phyloP scores from a whole-genome alignment of 176 grass and related monocot species.

The Hordeum marinum region DNA sequence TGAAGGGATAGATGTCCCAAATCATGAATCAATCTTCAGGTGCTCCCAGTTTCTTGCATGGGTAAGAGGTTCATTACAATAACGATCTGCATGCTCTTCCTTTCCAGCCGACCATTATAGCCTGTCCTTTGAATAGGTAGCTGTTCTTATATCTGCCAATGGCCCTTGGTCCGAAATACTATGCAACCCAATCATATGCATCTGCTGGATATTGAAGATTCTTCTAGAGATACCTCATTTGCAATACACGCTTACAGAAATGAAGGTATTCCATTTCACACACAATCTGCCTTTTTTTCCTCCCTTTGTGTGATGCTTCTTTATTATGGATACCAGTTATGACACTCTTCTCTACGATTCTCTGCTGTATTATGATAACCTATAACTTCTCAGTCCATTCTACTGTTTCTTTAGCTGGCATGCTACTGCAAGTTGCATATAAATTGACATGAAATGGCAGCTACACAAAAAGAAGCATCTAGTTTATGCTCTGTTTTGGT shows the following conservation, averaged over 20 bases:
- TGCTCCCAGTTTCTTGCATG: constrained; percentile 63
- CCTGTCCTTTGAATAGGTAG: constrained; percentile 39
- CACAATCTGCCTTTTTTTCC: not conserved
- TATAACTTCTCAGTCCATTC: not conserved
- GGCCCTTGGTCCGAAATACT: constrained; percentile 59
- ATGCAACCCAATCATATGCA: constrained; percentile 60
- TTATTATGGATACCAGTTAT: not conserved
- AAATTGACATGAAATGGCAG: not conserved
- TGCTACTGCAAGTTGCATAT: not conserved
- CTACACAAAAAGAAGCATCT: not conserved
- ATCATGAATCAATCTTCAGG: constrained; percentile 48
- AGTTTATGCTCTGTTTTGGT: not conserved
- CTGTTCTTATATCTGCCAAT: constrained; percentile 30
- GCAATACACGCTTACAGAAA: constrained; percentile 48
- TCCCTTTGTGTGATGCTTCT: not conserved
- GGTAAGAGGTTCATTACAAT: constrained; percentile 42
- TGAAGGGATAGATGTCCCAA: constrained; percentile 30
- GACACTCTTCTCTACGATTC: not conserved
- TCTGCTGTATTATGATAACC: not conserved
- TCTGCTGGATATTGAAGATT: constrained; percentile 82
- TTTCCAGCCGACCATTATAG: not conserved
- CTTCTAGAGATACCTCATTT: constrained; percentile 79
- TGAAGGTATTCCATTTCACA: constrained; percentile 52
- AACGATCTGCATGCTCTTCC: not conserved
- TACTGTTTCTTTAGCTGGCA: not conserved